Evolutionary conservation across 345 rosid species (phyloP), one percentile per base, ranked within the genome.

Genomic region (Salix brachista): DNA sequence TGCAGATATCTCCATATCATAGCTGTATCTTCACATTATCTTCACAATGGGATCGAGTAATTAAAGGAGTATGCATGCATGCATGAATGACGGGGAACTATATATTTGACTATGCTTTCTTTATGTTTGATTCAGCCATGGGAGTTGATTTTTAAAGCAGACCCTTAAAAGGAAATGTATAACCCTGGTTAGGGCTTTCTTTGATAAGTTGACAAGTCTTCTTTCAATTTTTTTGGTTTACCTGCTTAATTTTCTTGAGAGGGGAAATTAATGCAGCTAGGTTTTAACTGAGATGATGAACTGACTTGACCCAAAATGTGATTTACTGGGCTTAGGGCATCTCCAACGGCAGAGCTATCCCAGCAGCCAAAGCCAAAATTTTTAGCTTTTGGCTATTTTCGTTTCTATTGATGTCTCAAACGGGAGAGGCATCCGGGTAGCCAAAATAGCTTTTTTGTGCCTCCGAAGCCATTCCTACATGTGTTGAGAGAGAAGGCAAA

Each of bases 121-220:
- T 30, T 4, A 71, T 25, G 71, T 69, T 70, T 48, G 26, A 71
- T 44, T 23, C 26, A 65, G 17, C 26, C 21, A 26, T 21, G 19
- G 56, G 60, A 71, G 56, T 28, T 75, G 44, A 71, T 34, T 61
- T 75, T 58, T 46, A 67, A 58, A 64, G 28, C 23, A 70, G 56
- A 67, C 62, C 72, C 25, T 30, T 65, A 30, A 65, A 21, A 30
- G 14, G n/a, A 26, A 36, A 18, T 23, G 61, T 56, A 56, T 10
- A 10, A 2, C 9, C 25, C 62, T n/a, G 9, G 25, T 19, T 46
- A 37, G 60, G 70, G 36, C 56, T 36, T 61, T 28, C 62, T 78
- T 62, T 44, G 56, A 60, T 23, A 62, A 74, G 67, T 23, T 25
- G 28, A 77, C 77, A 75, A 36, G 0, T 25, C 65, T 3, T 30